Conservation (phyloP, 2,329 filamentous ascomycete species). For the Dothistroma pini region DNA sequence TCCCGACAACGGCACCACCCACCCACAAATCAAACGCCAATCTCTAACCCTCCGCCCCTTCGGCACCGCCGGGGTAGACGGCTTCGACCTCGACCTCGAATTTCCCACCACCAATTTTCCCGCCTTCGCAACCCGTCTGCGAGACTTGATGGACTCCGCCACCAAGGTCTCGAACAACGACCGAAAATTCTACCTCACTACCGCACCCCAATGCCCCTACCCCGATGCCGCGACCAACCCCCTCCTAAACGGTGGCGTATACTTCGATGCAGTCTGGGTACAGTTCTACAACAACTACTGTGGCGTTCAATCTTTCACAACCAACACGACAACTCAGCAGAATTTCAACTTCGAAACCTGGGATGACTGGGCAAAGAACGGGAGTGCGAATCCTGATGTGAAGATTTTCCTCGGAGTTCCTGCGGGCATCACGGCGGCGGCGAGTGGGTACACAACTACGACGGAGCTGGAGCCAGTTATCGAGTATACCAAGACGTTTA, state of each 20-base stretch:
- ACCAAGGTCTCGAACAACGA: slow-evolving; percentile 12
- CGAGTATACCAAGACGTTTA: slow-evolving; percentile 25
- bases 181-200: slow-evolving; percentile 42
- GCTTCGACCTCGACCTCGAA: slow-evolving; percentile 75
- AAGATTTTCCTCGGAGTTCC: slow-evolving; percentile 36
- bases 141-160: slow-evolving; percentile 25
- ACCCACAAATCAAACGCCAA: neutral
- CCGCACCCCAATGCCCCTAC: slow-evolving; percentile 40
- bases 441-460: slow-evolving; percentile 32
- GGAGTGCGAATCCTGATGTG: slow-evolving; percentile 25
- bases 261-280: slow-evolving; percentile 43
- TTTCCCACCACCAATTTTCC: slow-evolving; percentile 56
- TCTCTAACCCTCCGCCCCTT: slow-evolving; percentile 58
- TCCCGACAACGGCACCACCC: neutral
- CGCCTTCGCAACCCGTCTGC: slow-evolving; percentile 41
- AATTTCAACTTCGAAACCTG: slow-evolving; percentile 40
- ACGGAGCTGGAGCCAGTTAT: slow-evolving; percentile 29
- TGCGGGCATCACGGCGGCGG: slow-evolving; percentile 33
- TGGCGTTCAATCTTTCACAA: slow-evolving; percentile 32
- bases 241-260: slow-evolving; percentile 57
- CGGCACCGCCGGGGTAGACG: slow-evolving; percentile 61
- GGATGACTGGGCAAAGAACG: slow-evolving; percentile 42
- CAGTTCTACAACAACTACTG: slow-evolving; percentile 51
- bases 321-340: slow-evolving; percentile 49
- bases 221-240: slow-evolving; percentile 35